These are phyloP conservation scores for Lachnellula hyalina DNA, from an alignment of 2,329 filamentous ascomycete genomes.

Conservation along the genomic window DNA sequence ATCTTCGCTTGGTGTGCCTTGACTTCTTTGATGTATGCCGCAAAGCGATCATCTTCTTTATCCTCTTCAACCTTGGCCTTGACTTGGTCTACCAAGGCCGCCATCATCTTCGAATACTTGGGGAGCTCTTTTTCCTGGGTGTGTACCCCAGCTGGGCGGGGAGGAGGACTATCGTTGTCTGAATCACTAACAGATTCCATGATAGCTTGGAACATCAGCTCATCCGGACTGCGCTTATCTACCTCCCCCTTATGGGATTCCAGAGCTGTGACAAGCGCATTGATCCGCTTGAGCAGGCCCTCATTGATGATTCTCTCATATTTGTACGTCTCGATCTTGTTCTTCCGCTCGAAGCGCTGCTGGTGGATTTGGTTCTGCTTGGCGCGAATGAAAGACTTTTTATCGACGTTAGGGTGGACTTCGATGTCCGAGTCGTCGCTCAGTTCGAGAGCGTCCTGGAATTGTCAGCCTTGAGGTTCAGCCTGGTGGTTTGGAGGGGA, in stretches of 20 bases:
- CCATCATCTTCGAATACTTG: conserved; percentile 96
- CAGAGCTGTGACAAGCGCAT: conserved; percentile 68
- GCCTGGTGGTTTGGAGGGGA: conserved; percentile 18
- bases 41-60: conserved; percentile 62
- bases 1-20: conserved; percentile 74
- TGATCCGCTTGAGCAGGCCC: conserved; percentile 79
- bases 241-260: conserved; percentile 67
- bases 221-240: conserved; percentile 61
- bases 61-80: conserved; percentile 71
- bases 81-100: conserved; percentile 88
- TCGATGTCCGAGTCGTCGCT: conserved; percentile 98
- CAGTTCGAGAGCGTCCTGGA: conserved; percentile 82
- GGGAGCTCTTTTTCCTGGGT: conserved; percentile 65
- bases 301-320: conserved; percentile 94
- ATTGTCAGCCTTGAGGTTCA: conserved; percentile 30
- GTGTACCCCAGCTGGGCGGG: conserved; percentile 74
- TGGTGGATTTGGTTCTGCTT: conserved; percentile 97
- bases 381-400: conserved; percentile 94
- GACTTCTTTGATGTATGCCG: conserved; percentile 74
- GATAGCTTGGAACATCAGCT: conserved; percentile 83
- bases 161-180: conserved; percentile 69
- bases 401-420: conserved; percentile 98
- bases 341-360: conserved; percentile 77
- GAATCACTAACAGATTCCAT: conserved; percentile 73
- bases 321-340: conserved; percentile 84